Evolutionary conservation across 2,329 filamentous ascomycete genomes (phyloP).

Genomic region (Botryotinia narcissicola): DNA sequence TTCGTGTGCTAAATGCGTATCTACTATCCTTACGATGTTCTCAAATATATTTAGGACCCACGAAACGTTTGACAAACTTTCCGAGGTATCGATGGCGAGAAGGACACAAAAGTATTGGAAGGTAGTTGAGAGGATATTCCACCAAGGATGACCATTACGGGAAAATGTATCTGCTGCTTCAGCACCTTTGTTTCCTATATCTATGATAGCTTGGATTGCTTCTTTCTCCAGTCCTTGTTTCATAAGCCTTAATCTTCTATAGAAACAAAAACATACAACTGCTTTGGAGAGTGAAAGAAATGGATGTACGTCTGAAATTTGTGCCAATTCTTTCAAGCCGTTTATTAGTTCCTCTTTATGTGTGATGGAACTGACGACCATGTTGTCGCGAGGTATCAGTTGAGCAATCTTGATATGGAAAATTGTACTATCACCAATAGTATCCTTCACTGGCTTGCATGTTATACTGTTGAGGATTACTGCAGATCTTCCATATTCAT

Average conservation of each 20-base stretch:
- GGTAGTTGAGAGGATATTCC: conserved; percentile 28
- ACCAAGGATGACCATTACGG: conserved; percentile 28
- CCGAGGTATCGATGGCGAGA: conserved; percentile 26
- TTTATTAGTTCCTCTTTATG: conserved; percentile 7
- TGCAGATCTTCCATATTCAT: conserved; percentile 27
- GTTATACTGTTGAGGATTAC: conserved; percentile 26
- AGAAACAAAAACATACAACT: conserved; percentile 31
- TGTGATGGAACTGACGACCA: background rate
- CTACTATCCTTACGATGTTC: conserved; percentile 21
- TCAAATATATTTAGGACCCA: conserved; percentile 27
- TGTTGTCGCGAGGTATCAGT: conserved; percentile 22
- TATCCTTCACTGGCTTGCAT: conserved; percentile 21
- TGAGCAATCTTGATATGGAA: conserved; percentile 23
- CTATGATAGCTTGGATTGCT: background rate
- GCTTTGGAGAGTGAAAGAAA: conserved; percentile 26
- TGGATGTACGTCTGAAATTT: conserved; percentile 6
- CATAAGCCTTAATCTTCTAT: conserved; percentile 23
- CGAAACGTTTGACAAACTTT: conserved; percentile 28
- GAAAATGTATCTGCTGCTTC: conserved; percentile 26
- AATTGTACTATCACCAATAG: background rate
- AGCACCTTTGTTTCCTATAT: conserved; percentile 21
- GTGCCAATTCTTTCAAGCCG: conserved; percentile 12
- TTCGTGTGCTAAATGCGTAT: conserved; percentile 28
- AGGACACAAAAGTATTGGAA: conserved; percentile 32
- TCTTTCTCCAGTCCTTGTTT: conserved; percentile 17